Evolutionary conservation across 2,329 filamentous ascomycete genomes (phyloP), one percentile per base, ranked within the genome.

Genomic region (Colletotrichum horii): DNA sequence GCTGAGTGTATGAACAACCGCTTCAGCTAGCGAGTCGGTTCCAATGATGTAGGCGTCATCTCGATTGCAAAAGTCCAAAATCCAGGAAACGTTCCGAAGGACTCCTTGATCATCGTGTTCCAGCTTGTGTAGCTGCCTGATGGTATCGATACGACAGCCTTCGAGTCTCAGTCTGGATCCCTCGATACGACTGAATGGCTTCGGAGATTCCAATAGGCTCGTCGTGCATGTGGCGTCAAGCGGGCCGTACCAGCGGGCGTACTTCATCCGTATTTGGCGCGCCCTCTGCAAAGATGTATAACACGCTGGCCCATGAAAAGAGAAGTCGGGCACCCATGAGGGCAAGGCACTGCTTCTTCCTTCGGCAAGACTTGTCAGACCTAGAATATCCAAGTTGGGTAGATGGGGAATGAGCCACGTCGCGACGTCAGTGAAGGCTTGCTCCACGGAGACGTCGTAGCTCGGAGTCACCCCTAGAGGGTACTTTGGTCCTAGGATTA

Each of bases 321-420:
- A 48, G 14, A 66, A 71, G 30, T 74, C 72, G 9, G 72, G 72
- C 11, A 74, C 61, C 72, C 72, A 74, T 4, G 72, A 74, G 4
- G 72, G 72, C 22, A 74, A 32, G 6, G 16, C 11, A 24, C 55
- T 19, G 8, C 43, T 43, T 15, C 71, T 61, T 4, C 56, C 66
- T 28, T 61, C 5, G 5, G 67, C 48, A 12, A 71, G 22, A n/a
- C 70, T 55, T 4, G 73, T 62, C 16, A 75, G 38, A 6, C 69
- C 70, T 16, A 73, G 34, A 4, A 73, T 28, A 16, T 75, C 73
- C 6, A 75, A 36, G 12, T 72, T 75, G n/a, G 73, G 70, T 8
- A 75, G 34, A 16, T 64, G 62, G 2, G 16, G 32, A 2, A 75
- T 28, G 22, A 73, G 64, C 69, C 69, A 72, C 3, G 24, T 22